Base-by-base conservation (phyloP, 805 yeast genomes). In the Candida gorgasii region DNA sequence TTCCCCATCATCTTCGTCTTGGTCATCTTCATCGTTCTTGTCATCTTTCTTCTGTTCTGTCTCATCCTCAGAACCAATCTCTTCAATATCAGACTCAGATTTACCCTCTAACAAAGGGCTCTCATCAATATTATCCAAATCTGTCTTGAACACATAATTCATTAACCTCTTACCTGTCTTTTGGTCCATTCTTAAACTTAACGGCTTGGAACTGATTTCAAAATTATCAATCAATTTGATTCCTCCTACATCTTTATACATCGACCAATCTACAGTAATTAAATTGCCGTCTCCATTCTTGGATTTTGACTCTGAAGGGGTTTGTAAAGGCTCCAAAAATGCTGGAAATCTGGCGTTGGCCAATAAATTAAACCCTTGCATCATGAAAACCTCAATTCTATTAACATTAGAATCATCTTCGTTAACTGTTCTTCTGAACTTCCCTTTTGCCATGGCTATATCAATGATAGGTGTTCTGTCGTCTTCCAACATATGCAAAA, bases 361-460 rank as follows among this genome's bases (percentile, higher is more conserved):
- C n/a, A 70, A 49, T 28, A 65, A 54, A 39, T 65, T 67, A 42
- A 62, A 58, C 6, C 66, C 72, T 43, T 68, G 69, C 56, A 71
- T 61, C 59, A 61, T 59, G 34, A 52, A 55, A 26, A 71, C 57
- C 33, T 67, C 67, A 17, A 71, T 45, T 19, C 57, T 48, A 43
- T 71, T 71, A 18, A 55, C 56, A 42, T 71, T 67, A 12, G 73
- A 67, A 7, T 73, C 75, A 45, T 68, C 67, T 24, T 66, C 75
- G 35, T 61, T 62, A 18, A 67, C 56, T 3, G 55, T 38, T 42
- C 76, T 43, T 42, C 53, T 55, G 51, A 57, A 69, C 2, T 49
- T 47, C 1, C 73, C 70, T 4, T 57, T 50, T 3, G 68, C 67
- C 47, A 71, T 53, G 1, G 61, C 65, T 30, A 71, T 42, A 42